Percentiles rank a stretch among this genome's conserved stretches.
These are phyloP conservation scores for Metschnikowia sp. DNA, from an alignment of 805 yeast genomes.

Conservation along the genomic window DNA sequence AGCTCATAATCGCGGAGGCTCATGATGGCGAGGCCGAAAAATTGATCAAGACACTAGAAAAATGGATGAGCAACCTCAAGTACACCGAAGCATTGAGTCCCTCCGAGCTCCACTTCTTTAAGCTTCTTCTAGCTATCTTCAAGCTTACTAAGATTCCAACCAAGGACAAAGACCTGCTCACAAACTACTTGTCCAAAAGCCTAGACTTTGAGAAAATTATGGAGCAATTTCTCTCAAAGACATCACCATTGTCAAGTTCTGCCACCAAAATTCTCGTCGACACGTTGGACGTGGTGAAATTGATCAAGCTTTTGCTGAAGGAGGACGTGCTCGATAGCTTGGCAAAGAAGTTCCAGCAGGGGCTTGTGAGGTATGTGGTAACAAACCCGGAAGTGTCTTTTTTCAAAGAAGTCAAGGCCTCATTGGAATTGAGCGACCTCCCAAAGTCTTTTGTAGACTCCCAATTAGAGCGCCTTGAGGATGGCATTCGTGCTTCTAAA, in stretches of 20 bases:
- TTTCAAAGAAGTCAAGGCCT: slow-evolving; percentile 9
- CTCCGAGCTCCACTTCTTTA: slow-evolving; percentile 27
- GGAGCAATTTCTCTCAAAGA: slow-evolving; percentile 14
- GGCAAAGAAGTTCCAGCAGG: slow-evolving; percentile 11
- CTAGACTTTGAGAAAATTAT: slow-evolving; percentile 28
- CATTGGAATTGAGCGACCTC: neutral
- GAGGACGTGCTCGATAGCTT: slow-evolving; percentile 6
- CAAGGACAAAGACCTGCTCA: slow-evolving; percentile 23
- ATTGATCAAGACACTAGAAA: slow-evolving; percentile 25
- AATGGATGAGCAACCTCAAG: slow-evolving; percentile 18
- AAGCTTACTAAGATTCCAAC: slow-evolving; percentile 22
- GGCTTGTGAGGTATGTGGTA: slow-evolving; percentile 7
- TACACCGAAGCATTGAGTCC: slow-evolving; percentile 12
- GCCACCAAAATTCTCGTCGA: slow-evolving; percentile 12
- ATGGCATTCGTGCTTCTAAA: slow-evolving; percentile 13
- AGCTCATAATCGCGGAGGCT: slow-evolving; percentile 37
- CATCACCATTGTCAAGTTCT: slow-evolving; percentile 15
- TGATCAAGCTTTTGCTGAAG: slow-evolving; percentile 10
- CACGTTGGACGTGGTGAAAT: slow-evolving; percentile 12
- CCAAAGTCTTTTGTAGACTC: slow-evolving; percentile 6
- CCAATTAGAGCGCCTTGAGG: slow-evolving; percentile 10
- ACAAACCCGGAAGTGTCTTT: slow-evolving; percentile 9
- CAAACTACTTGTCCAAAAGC: slow-evolving; percentile 30
- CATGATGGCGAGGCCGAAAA: slow-evolving; percentile 24
- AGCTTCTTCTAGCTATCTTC: slow-evolving; percentile 26